phyloP scores from a whole-genome alignment of 192 early-diverging fungal species.

The Backusella morwellensis region DNA sequence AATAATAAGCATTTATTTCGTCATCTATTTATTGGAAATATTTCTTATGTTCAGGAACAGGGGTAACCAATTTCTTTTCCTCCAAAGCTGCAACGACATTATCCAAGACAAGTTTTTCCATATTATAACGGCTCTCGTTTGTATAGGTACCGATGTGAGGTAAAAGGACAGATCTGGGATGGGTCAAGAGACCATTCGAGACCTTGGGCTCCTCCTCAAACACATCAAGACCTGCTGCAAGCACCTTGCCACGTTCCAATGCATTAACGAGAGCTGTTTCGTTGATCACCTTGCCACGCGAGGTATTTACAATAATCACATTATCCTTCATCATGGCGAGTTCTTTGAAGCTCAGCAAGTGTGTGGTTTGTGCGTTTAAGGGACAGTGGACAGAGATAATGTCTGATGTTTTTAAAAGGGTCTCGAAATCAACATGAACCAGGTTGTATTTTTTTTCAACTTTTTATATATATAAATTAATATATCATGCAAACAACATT shows the following conservation, averaged over 20 bases:
- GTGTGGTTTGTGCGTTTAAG: constrained; percentile 37
- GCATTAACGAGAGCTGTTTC: constrained; percentile 48
- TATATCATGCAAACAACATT: no score
- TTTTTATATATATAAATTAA: not conserved
- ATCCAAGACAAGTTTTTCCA: constrained; percentile 41
- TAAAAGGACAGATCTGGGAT: constrained; percentile 42
- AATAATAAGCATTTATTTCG: not conserved
- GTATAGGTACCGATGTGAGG: constrained; percentile 49
- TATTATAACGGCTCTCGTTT: constrained; percentile 38
- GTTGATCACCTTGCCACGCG: constrained; percentile 45
- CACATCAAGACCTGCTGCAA: constrained; percentile 25
- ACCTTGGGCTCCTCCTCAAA: constrained; percentile 44
- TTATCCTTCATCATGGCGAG: constrained; percentile 49
- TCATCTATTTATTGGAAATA: constrained; percentile 2
- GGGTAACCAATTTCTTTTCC: constrained; percentile 31
- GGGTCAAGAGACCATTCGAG: constrained; percentile 37
- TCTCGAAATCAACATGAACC: constrained; percentile 47
- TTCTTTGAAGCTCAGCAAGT: constrained; percentile 37
- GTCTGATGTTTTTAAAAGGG: constrained; percentile 47
- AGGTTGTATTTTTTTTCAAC: constrained; percentile 45
- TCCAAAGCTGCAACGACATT: constrained; percentile 36
- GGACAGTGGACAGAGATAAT: constrained; percentile 46
- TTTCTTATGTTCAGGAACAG: constrained; percentile 36
- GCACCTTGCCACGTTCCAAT: constrained; percentile 46
- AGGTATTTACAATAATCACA: constrained; percentile 48